Percentiles rank a stretch among this genome's conserved stretches.
Evolutionary conservation across 306 rosid genomes (phyloP).

Genomic region (Casuarina equisetifolia): DNA sequence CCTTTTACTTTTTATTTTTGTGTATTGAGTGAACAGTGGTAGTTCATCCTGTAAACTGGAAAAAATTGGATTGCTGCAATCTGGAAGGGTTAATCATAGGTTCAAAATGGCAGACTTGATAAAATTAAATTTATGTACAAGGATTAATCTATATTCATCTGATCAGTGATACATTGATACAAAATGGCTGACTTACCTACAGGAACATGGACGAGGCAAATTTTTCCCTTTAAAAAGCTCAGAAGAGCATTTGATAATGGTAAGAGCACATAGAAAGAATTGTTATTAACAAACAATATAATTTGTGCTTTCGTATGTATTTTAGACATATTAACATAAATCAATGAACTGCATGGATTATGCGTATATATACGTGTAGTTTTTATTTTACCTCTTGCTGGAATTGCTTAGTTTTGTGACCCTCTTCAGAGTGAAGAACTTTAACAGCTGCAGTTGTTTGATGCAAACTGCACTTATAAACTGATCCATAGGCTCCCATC

Average conservation of each 20-base stretch:
- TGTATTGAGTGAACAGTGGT: slow-evolving; percentile 18
- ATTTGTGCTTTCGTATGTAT: not conserved
- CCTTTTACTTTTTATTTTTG: not conserved
- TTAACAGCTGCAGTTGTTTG: slow-evolving; percentile 92
- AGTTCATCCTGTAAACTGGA: slow-evolving; percentile 17
- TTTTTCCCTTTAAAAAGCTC: slow-evolving; percentile 4
- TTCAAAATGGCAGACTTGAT: not conserved
- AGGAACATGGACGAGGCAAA: slow-evolving; percentile 2
- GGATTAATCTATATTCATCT: slow-evolving; percentile 4
- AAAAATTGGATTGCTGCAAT: slow-evolving; percentile 10
- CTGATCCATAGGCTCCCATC: slow-evolving; percentile 78
- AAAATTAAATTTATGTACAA: not conserved
- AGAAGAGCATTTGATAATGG: slow-evolving; percentile 9
- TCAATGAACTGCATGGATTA: not conserved
- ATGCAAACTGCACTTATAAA: slow-evolving; percentile 80
- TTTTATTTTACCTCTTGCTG: slow-evolving; percentile 71
- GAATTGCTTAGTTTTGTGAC: slow-evolving; percentile 59
- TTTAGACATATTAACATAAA: not conserved
- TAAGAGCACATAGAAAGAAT: slow-evolving; percentile 3
- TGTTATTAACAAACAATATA: not conserved
- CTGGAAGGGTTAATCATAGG: not conserved
- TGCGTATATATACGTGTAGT: too few relatives aligned
- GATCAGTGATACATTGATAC: not conserved
- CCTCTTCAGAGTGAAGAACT: slow-evolving; percentile 66
- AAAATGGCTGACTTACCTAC: slow-evolving; percentile 10